Base-by-base conservation (phyloP, 1,284 basidiomycete species). In the Ustilago cynodontis region DNA sequence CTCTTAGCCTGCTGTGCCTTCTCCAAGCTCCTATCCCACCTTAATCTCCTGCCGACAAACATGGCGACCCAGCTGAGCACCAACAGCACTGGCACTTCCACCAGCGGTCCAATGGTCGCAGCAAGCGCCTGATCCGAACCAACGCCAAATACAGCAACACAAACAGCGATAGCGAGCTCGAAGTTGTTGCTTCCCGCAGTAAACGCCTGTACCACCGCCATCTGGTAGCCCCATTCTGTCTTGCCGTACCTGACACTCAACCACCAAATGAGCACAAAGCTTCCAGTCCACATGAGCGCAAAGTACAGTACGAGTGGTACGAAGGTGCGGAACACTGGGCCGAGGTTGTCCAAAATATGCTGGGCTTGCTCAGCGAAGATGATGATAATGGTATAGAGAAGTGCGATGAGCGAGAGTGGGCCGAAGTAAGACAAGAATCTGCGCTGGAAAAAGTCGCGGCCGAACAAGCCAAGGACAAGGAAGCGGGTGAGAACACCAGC, bases 291-390 rank as follows among this genome's bases (percentile, higher is more conserved):
- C 90, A 94, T 93, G 84, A 94, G 86, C 26, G 89, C 76, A 83
- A 94, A 94, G 87, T 94, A 94, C 37, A 87, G 61, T 0, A 86
- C 87, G 86, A 94, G 89, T 0, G 93, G 93, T 1, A 94, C 93
- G 73, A 93, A 90, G 0, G 85, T 86, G 39, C 82, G 62, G 35
- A 78, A 79, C 3, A 77, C 71, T 16, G 65, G 69, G 11, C 80
- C 79, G 24, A 81, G 59, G 56, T 82, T 78, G 65, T 82, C 61
- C 45, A 84, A 60, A 29, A 84, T 82, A 26, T 78, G 75, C 49
- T 71, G 60, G 0, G 83, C 80, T 91, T 87, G 92, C 82, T 91
- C 91, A 4, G 92, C 92, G 83, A 94, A 93, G 84, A 93, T 89
- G 65, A 93, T 90, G 74, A 93, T 86, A 82, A 93, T 91, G 20